Evolutionary conservation across 2,329 filamentous ascomycete genomes (phyloP).

Genomic region (Colletotrichum australisinense): DNA sequence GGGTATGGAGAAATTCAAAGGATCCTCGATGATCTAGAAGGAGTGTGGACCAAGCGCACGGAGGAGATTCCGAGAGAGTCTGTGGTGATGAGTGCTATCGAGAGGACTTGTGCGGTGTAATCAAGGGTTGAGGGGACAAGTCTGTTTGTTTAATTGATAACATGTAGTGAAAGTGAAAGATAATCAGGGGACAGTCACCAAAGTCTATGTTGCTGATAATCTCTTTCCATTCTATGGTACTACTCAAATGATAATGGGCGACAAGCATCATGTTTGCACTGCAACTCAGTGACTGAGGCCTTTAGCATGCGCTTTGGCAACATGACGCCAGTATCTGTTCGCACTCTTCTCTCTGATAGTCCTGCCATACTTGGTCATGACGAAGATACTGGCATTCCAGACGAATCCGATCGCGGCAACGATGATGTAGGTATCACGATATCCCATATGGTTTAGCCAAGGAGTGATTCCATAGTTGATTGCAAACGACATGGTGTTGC

Average conservation of each 20-base stretch:
- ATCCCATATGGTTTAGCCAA: slow-evolving; percentile 47
- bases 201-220: too few relatives aligned
- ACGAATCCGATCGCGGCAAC: slow-evolving; percentile 49
- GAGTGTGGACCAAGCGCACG: background rate
- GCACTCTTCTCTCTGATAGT: slow-evolving; percentile 51
- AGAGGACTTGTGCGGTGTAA: background rate
- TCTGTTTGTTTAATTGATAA: too few relatives aligned
- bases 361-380: slow-evolving; percentile 61
- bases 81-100: background rate
- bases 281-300: slow-evolving; percentile 34
- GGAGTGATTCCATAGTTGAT: slow-evolving; percentile 48
- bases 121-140: background rate
- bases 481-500: slow-evolving; percentile 50
- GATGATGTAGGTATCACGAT: slow-evolving; percentile 51
- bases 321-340: slow-evolving; percentile 50
- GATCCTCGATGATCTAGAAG: background rate
- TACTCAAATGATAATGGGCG: background rate
- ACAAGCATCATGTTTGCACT: background rate
- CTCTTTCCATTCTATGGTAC: background rate
- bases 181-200: too few relatives aligned
- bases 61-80: background rate
- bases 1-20: background rate
- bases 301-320: slow-evolving; percentile 41
- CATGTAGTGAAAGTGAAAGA: too few relatives aligned
- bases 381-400: slow-evolving; percentile 53